Evolutionary conservation across 495 filamentous ascomycete species (phyloP).

Genomic region (Hypomontagnella monticulosa): DNA sequence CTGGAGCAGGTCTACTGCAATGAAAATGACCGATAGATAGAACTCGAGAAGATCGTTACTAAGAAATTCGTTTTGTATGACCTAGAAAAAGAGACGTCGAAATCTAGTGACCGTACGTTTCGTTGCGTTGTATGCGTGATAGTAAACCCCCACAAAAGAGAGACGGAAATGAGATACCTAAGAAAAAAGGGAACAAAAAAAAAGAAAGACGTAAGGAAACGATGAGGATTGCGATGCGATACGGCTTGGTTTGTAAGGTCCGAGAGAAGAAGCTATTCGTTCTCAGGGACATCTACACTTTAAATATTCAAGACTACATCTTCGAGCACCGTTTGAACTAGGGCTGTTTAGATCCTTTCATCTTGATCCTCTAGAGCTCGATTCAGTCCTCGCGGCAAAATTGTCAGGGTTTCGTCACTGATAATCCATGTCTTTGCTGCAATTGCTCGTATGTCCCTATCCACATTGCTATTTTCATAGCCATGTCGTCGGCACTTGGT

Average conservation of each 20-base stretch:
- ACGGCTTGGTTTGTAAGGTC: conserved; percentile 26
- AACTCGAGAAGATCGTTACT: conserved; percentile 36
- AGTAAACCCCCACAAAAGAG: conserved; percentile 30
- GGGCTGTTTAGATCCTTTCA: conserved; percentile 21
- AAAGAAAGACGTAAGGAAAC: conserved; percentile 45
- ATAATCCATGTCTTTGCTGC: conserved; percentile 12
- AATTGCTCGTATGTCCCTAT: conserved; percentile 7
- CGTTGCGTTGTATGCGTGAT: conserved; percentile 20
- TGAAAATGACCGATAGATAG: conserved; percentile 21
- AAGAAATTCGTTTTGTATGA: conserved; percentile 37
- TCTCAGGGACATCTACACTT: conserved; percentile 14
- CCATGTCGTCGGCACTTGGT: conserved; percentile 18
- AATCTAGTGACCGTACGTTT: conserved; percentile 24
- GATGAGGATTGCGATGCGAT: conserved; percentile 25
- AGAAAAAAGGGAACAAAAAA: conserved; percentile 42
- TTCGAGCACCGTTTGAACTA: conserved; percentile 9
- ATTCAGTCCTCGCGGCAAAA: conserved; percentile 8
- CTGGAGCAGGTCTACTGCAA: conserved; percentile 43
- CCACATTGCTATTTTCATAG: conserved; percentile 30
- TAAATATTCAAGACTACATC: conserved; percentile 17
- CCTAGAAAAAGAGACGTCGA: conserved; percentile 22
- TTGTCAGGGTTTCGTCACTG: conserved; percentile 2
- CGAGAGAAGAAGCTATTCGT: conserved; percentile 5
- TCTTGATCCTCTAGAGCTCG: conserved; percentile 2
- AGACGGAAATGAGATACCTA: conserved; percentile 40